phyloP scores from a whole-genome alignment of 148 eudicot species.

The Diospyros kaki region DNA sequence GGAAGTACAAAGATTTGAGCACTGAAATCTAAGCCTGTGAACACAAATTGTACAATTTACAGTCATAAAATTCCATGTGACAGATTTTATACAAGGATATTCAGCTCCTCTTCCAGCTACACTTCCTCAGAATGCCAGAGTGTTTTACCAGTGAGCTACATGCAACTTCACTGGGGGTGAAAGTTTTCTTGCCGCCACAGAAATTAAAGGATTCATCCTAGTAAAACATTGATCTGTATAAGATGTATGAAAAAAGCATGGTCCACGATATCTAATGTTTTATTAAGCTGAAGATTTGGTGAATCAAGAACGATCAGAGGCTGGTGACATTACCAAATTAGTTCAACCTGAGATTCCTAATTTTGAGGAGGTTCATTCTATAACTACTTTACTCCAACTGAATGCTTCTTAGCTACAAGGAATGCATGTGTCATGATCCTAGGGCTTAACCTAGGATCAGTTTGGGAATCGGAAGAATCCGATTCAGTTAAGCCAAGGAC shows the following conservation, averaged over 20 bases:
- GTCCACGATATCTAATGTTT: neutral
- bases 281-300: neutral
- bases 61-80: neutral
- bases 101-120: neutral
- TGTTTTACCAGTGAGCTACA: neutral
- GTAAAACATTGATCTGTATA: neutral
- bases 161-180: neutral
- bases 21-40: neutral
- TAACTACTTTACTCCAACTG: neutral
- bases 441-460: too few relatives aligned
- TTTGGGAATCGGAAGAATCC: too few relatives aligned
- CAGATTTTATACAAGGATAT: neutral
- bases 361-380: neutral
- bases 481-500: too few relatives aligned
- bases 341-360: neutral
- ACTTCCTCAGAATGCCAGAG: neutral
- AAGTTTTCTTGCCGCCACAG: neutral
- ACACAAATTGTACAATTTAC: neutral
- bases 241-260: neutral
- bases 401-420: too few relatives aligned
- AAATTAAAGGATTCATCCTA: neutral
- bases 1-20: neutral
- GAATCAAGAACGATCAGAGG: neutral
- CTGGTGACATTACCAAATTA: neutral
- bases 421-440: too few relatives aligned